A percentile compares a stretch with the other conserved stretches of the same genome.
Evolutionary conservation across 2,329 filamentous ascomycete genomes (phyloP).

Genomic region (Neonectria neomacrospora): DNA sequence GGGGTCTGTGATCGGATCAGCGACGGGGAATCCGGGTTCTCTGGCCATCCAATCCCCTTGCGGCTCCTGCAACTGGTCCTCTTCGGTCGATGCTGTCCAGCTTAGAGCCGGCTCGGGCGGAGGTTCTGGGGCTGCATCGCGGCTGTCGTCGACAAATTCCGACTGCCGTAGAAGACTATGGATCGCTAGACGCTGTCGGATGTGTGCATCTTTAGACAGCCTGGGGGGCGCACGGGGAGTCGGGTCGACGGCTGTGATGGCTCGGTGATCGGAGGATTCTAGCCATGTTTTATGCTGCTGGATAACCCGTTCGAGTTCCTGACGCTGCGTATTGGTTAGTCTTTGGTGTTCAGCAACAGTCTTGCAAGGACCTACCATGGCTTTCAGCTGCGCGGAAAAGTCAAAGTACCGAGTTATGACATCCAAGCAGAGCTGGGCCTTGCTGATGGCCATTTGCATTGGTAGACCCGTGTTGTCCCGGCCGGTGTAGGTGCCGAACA

Average conservation of each 20-base stretch:
- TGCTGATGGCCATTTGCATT: conserved; percentile 44
- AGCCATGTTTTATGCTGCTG: conserved; percentile 41
- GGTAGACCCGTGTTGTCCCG: conserved; percentile 40
- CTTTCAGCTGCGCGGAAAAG: conserved; percentile 43
- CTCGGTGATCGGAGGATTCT: conserved; percentile 38
- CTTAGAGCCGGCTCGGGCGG: conserved; percentile 32
- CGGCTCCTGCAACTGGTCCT: conserved; percentile 31
- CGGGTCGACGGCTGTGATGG: conserved; percentile 28
- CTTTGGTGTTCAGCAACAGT: rapidly evolving
- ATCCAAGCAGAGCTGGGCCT: conserved; percentile 42
- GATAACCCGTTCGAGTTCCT: conserved; percentile 43
- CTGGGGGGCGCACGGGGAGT: conserved; percentile 25
- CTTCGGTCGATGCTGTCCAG: conserved; percentile 40
- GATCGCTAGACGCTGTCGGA: conserved; percentile 50
- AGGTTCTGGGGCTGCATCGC: conserved; percentile 44
- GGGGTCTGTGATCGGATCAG: conserved; percentile 31
- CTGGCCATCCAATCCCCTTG: conserved; percentile 25
- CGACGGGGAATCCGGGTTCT: conserved; percentile 24
- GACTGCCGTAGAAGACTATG: conserved; percentile 54
- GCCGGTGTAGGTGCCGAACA: conserved; percentile 47
- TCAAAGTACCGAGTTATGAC: conserved; percentile 43
- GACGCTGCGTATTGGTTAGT: conserved; percentile 28
- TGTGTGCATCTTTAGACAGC: conserved; percentile 39
- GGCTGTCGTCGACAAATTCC: conserved; percentile 53
- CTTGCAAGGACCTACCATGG: conserved; percentile 30